Evolutionary conservation across 1,139 yeast species (phyloP), one percentile per base, ranked within the genome.

Genomic region (Magnusiomyces paraingens): DNA sequence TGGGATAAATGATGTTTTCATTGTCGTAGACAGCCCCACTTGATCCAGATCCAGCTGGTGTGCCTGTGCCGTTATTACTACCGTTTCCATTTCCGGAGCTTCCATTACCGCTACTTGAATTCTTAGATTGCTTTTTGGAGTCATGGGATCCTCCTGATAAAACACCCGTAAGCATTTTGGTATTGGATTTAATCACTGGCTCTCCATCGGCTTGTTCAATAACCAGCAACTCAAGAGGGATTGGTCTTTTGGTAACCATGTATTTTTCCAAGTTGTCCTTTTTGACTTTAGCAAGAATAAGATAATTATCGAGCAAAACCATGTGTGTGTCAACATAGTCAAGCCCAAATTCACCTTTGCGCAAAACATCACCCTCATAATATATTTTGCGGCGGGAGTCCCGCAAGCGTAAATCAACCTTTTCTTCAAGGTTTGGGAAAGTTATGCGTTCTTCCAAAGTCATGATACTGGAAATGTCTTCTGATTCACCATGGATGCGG

Each of bases 231-330:
- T 72, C 76, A 53, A 73, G 58, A 4, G 76, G 74, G 49, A 73
- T 72, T 8, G 77, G 77, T 57, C 53, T 50, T 20, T 55, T 55
- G 3, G 57, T 48, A 11, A 55, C 57, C n/a, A 55, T 22, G 40
- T 52, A 55, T 38, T 55, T 55, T 36, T 57, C 58, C 48, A 62
- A 62, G 50, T 57, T 61, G 5, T 71, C 72, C 41, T 71, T 71
- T 6, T 68, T 61, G 14, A 64, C 59, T 53, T 87, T 94, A 1
- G 93, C 82, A 6, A 89, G 76, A 22, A 89, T 70, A 48, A 89
- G 68, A 62, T 76, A 87, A 63, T 89, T 86, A 64, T 89, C 96
- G 53, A 89, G 71, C 42, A 88, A 69, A 26, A 88, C 80, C 40
- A 86, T 63, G 61, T 82, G 86, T 0, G 72, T 65, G 1, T 66